Base-by-base conservation (phyloP, 2,329 filamentous ascomycete genomes). In the Penicillium griseofulvum region DNA sequence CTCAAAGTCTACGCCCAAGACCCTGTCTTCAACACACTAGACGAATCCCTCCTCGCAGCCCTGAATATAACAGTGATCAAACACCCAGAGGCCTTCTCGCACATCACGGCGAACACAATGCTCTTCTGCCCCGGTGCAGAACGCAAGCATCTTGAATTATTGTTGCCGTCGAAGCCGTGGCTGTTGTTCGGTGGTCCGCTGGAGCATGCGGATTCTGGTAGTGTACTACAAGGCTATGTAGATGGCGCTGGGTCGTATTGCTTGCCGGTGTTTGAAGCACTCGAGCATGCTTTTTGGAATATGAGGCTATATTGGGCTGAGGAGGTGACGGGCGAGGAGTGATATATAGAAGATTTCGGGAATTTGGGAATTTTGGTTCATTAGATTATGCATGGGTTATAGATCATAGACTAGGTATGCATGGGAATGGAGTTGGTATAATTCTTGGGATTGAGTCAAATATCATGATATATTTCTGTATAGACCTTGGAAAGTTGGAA, bases 41-140 rank as follows among this genome's bases (percentile, higher is more conserved):
- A 80, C 45, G 63, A 54, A 11, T 52, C 64, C 7, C 71, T 79
- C 12, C 69, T 80, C 5, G 39, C 61, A 5, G 65, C 64, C 9
- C 62, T 75, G 5, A 62, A 63, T 8, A 71, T 78, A 45, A 68
- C 60, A n/a, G 69, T 75, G 26, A 61, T 80, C 31, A 45, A 71
- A 1, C 74, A 81, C 1, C 87, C 87, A 0, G 65, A 53, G 0
- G 86, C 78, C 0, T 86, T 83, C 60, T 68, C 77, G 0, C 61
- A 77, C 6, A 75, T 89, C 10, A 75, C 78, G 16, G 45, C 65
- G 0, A 63, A 71, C 0, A 80, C 83, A 0, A 66, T 90, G 1
- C 74, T 87, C 2, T 89, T 83, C 59, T 86, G 83, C 1, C 78
- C 88, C 0, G 86, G 88, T 48, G 77, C 74, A 1, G 76, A 78